Evolutionary conservation across 371 early-diverging fungal genomes (phyloP), one percentile per base, ranked within the genome.

Genomic region (Mortierella sp.): DNA sequence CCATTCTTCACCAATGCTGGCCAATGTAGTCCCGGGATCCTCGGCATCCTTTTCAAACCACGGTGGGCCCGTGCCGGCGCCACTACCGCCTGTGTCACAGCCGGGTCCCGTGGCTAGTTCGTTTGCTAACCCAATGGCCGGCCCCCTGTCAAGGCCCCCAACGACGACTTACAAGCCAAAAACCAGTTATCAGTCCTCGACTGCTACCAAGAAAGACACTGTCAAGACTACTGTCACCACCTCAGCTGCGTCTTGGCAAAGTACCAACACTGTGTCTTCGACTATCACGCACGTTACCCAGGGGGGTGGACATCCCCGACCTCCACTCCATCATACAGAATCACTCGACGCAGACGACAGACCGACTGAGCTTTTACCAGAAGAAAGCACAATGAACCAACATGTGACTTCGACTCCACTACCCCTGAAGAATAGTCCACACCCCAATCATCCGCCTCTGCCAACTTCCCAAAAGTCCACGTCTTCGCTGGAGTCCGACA

Each of bases 271-370:
- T 9, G 1, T 70, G 62, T 62, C 75, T 65, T 25, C 51, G 65
- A 4, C 26, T 30, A 57, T 15, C 64, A 0, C 43, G 70, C 7
- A 25, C 0, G 23, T 50, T 0, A 16, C 61, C 9, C 77, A 72
- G n/a, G 12, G 57, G 4, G 57, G 68, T 4, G 64, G 65, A 14
- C 72, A 72, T 18, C 57, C 51, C 16, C 72, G 77, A 46, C 77
- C 77, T 19, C 61, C 62, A 5, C 23, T 67, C 14, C 66, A 64
- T 6, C 29, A 44, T n/a, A 19, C 63, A 21, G 80, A 72, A 44
- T 79, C 80, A 2, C 70, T 60, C 60, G 80, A 79, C 23, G 73
- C 80, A 18, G 80, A 79, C 43, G 80, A 79, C 57, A 79, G 80
- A 52, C 80, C 80, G 4, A 79, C 80, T 15, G 80, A 79, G 57